Base-by-base conservation (phyloP, 169 alveolate species). In the Cryptosporidium andersoni region DNA sequence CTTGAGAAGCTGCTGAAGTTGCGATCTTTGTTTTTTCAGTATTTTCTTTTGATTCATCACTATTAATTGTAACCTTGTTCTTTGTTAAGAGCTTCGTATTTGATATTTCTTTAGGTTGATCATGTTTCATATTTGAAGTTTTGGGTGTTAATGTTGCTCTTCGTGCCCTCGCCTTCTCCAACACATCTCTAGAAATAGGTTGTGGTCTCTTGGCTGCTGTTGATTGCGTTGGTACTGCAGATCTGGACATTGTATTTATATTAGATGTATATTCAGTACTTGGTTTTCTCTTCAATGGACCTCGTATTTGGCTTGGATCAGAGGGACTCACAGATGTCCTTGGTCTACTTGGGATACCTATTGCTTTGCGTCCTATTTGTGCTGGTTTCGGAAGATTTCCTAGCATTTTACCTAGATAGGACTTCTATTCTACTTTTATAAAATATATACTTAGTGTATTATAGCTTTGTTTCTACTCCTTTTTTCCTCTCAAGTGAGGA, bases 161-260 rank as follows among this genome's bases (percentile, higher is more conserved):
- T 74, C 56, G 55, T 55, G 85, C 85, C 6, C 85, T 49, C 45
- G 85, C 85, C 37, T 74, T 68, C 47, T 74, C 85, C 49, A 74
- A 45, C 37, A 62, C 64, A 5, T 62, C 74, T 34, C 60, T 74
- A 40, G 85, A 74, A 60, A 74, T 74, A 3, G 85, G 85, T 42
- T 74, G 74, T 47, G 85, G 85, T 36, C 85, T 74, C 55, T 66
- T 58, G 40, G 85, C 85, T 47, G 60, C 49, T 16, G 55, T 74
- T 56, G 68, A 53, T 40, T 58, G 45, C 16, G 45, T 51, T 11
- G 5, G 14, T 9, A 16, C 36, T 40, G 12, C 34, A 11, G 9
- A 42, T 7, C 43, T 74, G 12, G 58, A 3, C 4, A 12, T 12
- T 2, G 2, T 45, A 6, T 11, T 49, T 9, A 14, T 1, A 6